These are phyloP conservation scores for Saccharomycopsis malanga DNA, from an alignment of 805 yeast species.

Conservation along the genomic window DNA sequence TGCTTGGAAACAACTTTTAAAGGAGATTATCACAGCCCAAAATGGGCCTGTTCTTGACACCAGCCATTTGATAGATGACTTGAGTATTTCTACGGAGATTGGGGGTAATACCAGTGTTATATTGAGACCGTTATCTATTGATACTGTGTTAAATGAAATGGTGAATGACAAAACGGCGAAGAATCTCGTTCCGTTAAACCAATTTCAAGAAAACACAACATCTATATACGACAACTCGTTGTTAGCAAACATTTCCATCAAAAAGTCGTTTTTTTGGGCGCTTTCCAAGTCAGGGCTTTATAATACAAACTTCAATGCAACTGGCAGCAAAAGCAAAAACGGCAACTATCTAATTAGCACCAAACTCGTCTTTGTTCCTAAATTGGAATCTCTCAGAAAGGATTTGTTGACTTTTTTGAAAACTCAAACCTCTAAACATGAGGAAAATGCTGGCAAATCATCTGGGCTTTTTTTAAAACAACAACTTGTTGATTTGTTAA, in stretches of 20 bases:
- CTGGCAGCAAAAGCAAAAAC: slow-evolving; percentile 9
- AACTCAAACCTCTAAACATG: neutral
- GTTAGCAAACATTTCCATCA: slow-evolving; percentile 11
- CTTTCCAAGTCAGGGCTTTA: slow-evolving; percentile 13
- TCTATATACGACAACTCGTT: slow-evolving; percentile 14
- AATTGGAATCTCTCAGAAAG: slow-evolving; percentile 5
- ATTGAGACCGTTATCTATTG: slow-evolving; percentile 19
- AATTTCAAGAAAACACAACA: neutral
- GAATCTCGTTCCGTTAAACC: slow-evolving; percentile 5
- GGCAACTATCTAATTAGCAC: slow-evolving; percentile 16
- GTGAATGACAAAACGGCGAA: slow-evolving; percentile 3
- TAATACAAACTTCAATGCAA: slow-evolving; percentile 1
- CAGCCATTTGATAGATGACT: slow-evolving; percentile 10
- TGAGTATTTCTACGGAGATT: slow-evolving; percentile 5
- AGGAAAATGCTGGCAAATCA: neutral
- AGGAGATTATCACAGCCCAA: slow-evolving; percentile 8
- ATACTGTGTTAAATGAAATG: slow-evolving; percentile 20
- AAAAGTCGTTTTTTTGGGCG: slow-evolving; percentile 15
- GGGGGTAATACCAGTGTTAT: neutral
- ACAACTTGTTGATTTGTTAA: neutral
- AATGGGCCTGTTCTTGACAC: slow-evolving; percentile 11
- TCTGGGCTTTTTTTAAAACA: neutral
- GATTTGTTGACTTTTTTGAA: neutral
- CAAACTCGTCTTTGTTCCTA: slow-evolving; percentile 10
- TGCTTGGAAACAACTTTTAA: slow-evolving; percentile 20